These are phyloP conservation scores for Limonium bicolor DNA, from an alignment of 148 eudicot species.

Conservation along the genomic window DNA sequence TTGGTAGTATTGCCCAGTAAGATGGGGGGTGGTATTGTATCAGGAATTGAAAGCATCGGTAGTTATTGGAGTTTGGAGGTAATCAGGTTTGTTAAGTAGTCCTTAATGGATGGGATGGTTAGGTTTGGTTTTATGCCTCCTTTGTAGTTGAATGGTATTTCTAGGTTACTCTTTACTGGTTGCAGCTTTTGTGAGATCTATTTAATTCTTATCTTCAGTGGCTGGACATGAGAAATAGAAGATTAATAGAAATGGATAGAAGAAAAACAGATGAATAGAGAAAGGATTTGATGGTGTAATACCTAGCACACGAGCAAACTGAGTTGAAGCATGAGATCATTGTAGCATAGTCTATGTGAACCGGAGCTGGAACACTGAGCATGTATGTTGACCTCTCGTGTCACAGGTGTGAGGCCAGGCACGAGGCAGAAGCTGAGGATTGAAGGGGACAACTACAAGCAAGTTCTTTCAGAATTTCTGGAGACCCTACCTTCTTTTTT, in stretches of 20 bases:
- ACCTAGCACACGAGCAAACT: not conserved
- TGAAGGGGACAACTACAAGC: conserved; percentile 27
- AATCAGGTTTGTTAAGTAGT: no score
- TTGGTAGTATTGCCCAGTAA: no score
- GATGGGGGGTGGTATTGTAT: no score
- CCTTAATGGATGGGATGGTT: no score
- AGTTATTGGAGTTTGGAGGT: no score
- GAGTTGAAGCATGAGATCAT: not conserved
- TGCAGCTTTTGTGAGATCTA: no score
- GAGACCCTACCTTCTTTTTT: conserved; percentile 32
- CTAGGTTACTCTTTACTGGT: no score
- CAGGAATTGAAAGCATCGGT: no score
- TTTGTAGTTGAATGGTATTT: no score
- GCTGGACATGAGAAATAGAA: no score
- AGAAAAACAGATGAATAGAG: not conserved
- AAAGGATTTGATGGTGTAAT: not conserved
- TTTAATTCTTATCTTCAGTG: no score
- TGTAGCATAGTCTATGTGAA: not conserved
- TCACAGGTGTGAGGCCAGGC: conserved; percentile 43
- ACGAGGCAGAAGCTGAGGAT: conserved; percentile 36
- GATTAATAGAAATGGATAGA: not conserved
- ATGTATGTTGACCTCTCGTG: not conserved
- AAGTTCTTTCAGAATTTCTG: conserved; percentile 25
- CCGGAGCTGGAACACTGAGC: not conserved
- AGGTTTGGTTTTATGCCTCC: no score